Evolutionary conservation across 1,284 basidiomycete genomes (phyloP).

Genomic region (Boletus semigastroideus): DNA sequence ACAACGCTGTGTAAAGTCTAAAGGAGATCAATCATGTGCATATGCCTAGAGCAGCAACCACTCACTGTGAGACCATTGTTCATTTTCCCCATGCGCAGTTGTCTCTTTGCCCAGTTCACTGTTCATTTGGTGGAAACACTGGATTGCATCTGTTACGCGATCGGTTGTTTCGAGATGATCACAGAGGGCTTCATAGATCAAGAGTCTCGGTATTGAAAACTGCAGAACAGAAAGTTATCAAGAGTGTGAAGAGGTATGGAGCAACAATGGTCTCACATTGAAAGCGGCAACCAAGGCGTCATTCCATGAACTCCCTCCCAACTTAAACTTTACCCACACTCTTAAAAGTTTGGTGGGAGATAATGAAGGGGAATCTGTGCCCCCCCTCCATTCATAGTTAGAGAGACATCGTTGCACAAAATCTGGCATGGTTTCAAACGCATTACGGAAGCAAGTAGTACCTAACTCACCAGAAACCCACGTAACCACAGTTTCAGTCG

Average conservation of each 20-base stretch:
- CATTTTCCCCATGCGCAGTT: neutral
- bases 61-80: neutral
- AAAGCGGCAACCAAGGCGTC: neutral
- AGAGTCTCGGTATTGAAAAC: neutral
- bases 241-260: too few relatives aligned
- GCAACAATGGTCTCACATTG: neutral
- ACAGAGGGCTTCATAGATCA: neutral
- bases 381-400: too few relatives aligned
- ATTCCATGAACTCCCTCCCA: neutral
- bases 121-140: neutral
- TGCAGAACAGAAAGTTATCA: too few relatives aligned
- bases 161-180: neutral
- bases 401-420: conserved; percentile 3
- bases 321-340: neutral
- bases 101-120: neutral
- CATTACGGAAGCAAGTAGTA: rapidly evolving
- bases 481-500: neutral
- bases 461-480: neutral
- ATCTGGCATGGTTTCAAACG: neutral
- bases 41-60: rapidly evolving
- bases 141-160: neutral
- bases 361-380: neutral
- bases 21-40: too few relatives aligned
- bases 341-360: neutral
- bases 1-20: conserved; percentile 1